Base-by-base conservation (phyloP, 1,139 yeast species). In the Candida sanyaensis region DNA sequence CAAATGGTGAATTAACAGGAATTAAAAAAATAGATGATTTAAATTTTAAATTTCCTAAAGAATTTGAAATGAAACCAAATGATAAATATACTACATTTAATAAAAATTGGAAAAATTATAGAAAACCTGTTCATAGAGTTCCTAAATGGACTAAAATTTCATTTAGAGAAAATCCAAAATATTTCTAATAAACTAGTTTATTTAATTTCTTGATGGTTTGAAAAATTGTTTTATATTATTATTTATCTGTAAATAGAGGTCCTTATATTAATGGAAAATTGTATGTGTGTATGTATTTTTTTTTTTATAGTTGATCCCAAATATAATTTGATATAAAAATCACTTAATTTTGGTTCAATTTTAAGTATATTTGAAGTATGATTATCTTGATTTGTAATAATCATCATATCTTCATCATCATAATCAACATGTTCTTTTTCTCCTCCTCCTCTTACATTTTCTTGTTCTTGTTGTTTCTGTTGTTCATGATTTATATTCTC, bases 81-180 rank as follows among this genome's bases (percentile, higher is more conserved):
- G 96, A 93, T 70, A 93, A 93, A 68, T 93, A 93, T 69, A 85
- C 96, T 46, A 86, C 92, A 1, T 93, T 89, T 69, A 84, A 83
- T 69, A 86, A 81, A 67, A 83, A 84, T 59, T 79, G 84, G 10
- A 81, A 78, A 61, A 85, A 85, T 29, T 93, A 92, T 69, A 82
- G 99, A 72, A 93, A 91, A 71, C 84, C 95, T 55, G 83, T 88
- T 27, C 98, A 93, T 64, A 81, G 72, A 65, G 87, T 86, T 31
- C 96, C 96, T 21, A 88, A 89, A 61, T 90, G 96, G 96, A 92
- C 98, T 48, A 89, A 87, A 70, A 66, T 82, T 54, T 83, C 96
- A 12, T 79, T 86, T 65, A 83, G 97, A 72, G 82, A 79, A 49
- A 87, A 88, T 61, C 97, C 97, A 42, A 78, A 81, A 54, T 80